Percentiles rank a stretch among this genome's conserved stretches.
phyloP scores from a whole-genome alignment of 2,329 filamentous ascomycete genomes.

The Cytospora piceicola region DNA sequence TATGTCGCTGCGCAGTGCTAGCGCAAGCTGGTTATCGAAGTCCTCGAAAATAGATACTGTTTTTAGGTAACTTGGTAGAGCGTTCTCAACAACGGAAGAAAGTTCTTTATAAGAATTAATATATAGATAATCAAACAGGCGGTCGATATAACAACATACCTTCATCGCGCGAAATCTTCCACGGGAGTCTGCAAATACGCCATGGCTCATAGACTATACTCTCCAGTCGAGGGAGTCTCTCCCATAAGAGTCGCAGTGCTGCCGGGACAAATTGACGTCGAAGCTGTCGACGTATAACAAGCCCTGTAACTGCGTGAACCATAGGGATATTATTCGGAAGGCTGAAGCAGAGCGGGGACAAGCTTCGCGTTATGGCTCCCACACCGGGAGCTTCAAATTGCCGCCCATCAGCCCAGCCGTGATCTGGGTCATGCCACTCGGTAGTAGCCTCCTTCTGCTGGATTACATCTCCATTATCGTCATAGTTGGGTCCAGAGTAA shows the following conservation, averaged over 20 bases:
- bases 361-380: slow-evolving; percentile 37
- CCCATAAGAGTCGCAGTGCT: slow-evolving; percentile 33
- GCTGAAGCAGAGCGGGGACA: slow-evolving; percentile 28
- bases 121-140: background rate
- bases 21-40: slow-evolving; percentile 32
- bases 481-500: slow-evolving; percentile 34
- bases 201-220: slow-evolving; percentile 42
- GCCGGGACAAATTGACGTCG: slow-evolving; percentile 35
- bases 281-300: slow-evolving; percentile 42
- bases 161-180: slow-evolving; percentile 19
- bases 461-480: slow-evolving; percentile 27
- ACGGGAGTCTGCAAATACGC: slow-evolving; percentile 29
- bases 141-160: background rate
- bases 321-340: slow-evolving; percentile 32
- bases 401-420: slow-evolving; percentile 40
- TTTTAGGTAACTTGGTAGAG: slow-evolving; percentile 37
- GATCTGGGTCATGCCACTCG: slow-evolving; percentile 35
- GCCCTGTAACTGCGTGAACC: slow-evolving; percentile 38
- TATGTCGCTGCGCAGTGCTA: slow-evolving; percentile 4
- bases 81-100: slow-evolving; percentile 30
- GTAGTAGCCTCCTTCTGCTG: background rate
- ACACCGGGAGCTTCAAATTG: slow-evolving; percentile 34
- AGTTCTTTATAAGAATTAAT: slow-evolving; percentile 1
- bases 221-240: slow-evolving; percentile 37
- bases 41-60: slow-evolving; percentile 39